Conservation (phyloP, 2,329 filamentous ascomycete species). For the Colletotrichum orchidophilum region DNA sequence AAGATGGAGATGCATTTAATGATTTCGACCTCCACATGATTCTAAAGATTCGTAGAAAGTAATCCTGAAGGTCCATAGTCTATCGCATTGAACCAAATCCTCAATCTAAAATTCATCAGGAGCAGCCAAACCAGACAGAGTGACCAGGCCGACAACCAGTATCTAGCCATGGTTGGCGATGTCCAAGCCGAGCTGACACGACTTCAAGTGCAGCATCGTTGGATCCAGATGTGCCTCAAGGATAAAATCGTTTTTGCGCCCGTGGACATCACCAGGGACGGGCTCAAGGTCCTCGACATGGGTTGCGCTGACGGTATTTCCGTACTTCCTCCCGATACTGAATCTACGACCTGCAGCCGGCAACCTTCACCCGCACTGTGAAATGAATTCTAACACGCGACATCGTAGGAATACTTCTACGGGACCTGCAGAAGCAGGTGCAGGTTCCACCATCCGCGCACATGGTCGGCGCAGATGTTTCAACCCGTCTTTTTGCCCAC, state of each 20-base stretch:
- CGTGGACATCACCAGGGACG: constrained; percentile 21
- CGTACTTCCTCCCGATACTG: no score
- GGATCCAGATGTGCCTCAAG: constrained; percentile 26
- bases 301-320: constrained; percentile 34
- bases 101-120: neutral
- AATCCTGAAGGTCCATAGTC: neutral
- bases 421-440: constrained; percentile 32
- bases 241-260: constrained; percentile 29
- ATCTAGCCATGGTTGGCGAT: constrained; percentile 14
- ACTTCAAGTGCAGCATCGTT: constrained; percentile 29
- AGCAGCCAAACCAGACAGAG: neutral
- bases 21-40: neutral
- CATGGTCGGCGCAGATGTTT: constrained; percentile 31
- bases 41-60: neutral
- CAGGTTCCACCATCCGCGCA: constrained; percentile 31
- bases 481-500: constrained; percentile 22
- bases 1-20: neutral
- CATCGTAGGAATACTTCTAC: constrained; percentile 26
- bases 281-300: constrained; percentile 30
- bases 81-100: neutral
- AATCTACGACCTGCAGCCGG: no score
- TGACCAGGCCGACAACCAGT: neutral
- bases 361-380: neutral
- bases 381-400: neutral
- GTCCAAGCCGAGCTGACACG: constrained; percentile 34